Conservation (phyloP, 2,329 filamentous ascomycete genomes). For the Trichoderma breve region DNA sequence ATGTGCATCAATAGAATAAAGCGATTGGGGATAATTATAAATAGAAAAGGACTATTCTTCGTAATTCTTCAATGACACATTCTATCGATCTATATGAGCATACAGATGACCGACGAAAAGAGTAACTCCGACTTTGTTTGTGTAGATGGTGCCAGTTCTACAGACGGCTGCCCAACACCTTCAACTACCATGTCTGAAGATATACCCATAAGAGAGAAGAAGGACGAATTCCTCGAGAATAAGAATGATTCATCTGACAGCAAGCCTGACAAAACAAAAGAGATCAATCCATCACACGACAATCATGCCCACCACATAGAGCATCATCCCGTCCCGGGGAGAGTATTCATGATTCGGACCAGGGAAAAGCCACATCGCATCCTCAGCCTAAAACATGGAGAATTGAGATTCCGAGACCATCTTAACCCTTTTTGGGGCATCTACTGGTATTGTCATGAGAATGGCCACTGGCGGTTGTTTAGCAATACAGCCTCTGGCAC, state of each 20-base stretch:
- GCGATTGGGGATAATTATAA: too few species aligned
- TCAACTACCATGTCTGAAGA: too few species aligned
- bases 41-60: too few species aligned
- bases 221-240: rapidly evolving
- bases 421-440: too few species aligned
- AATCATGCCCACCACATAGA: background rate
- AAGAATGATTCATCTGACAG: background rate
- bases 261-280: background rate
- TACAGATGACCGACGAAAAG: too few species aligned
- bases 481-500: background rate
- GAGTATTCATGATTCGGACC: background rate
- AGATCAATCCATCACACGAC: background rate
- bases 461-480: background rate
- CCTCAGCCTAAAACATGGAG: background rate
- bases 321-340: background rate
- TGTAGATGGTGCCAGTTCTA: too few species aligned
- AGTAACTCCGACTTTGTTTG: rapidly evolving
- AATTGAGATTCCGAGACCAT: too few species aligned
- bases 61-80: too few species aligned
- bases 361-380: background rate
- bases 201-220: too few species aligned
- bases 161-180: too few species aligned
- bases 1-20: too few species aligned
- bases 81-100: too few species aligned
- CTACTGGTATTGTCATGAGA: background rate